Conservation (phyloP, 768 basidiomycete species). For the Termitomyces sp. region DNA sequence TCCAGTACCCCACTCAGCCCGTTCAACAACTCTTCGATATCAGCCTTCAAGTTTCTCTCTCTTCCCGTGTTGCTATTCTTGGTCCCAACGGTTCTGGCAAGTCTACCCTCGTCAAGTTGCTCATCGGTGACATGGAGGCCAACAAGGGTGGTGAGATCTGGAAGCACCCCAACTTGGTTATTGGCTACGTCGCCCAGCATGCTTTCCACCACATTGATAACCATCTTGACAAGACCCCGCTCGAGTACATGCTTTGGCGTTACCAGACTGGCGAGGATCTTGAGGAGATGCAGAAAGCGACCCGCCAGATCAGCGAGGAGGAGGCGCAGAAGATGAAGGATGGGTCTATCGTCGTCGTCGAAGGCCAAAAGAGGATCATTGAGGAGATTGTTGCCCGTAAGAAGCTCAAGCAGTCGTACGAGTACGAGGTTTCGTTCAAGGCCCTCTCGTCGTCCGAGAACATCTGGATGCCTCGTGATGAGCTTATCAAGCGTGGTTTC, state of each 20-base stretch:
- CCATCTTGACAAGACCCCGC: slow-evolving; percentile 97
- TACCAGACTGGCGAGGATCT: slow-evolving; percentile 99
- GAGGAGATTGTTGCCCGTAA: slow-evolving; percentile 89
- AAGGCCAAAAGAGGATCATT: slow-evolving; percentile 92
- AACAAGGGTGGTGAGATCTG: slow-evolving; percentile 97
- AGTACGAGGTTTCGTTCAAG: slow-evolving; percentile 98
- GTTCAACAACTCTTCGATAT: slow-evolving; percentile 93
- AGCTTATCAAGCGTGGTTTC: slow-evolving; percentile 95
- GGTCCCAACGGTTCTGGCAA: slow-evolving; percentile 99
- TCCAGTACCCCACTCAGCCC: slow-evolving; percentile 86
- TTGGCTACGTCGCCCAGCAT: slow-evolving; percentile 98
- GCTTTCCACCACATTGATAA: slow-evolving; percentile 99
- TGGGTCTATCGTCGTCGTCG: slow-evolving; percentile 76
- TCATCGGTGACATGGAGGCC: slow-evolving; percentile 94
- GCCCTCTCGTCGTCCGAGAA: slow-evolving; percentile 94
- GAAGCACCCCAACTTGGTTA: slow-evolving; percentile 99
- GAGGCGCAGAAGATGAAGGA: slow-evolving; percentile 97
- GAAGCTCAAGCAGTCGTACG: slow-evolving; percentile 99
- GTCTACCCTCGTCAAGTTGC: slow-evolving; percentile 93
- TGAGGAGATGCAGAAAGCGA: slow-evolving; percentile 93
- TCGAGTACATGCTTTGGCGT: slow-evolving; percentile 99
- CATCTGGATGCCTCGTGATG: slow-evolving; percentile 95
- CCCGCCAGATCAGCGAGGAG: slow-evolving; percentile 79
- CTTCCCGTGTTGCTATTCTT: slow-evolving; percentile 96
- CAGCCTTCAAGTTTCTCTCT: slow-evolving; percentile 93